Conservation (phyloP, 441 rosid species). For the Adansonia rubrostipa region DNA sequence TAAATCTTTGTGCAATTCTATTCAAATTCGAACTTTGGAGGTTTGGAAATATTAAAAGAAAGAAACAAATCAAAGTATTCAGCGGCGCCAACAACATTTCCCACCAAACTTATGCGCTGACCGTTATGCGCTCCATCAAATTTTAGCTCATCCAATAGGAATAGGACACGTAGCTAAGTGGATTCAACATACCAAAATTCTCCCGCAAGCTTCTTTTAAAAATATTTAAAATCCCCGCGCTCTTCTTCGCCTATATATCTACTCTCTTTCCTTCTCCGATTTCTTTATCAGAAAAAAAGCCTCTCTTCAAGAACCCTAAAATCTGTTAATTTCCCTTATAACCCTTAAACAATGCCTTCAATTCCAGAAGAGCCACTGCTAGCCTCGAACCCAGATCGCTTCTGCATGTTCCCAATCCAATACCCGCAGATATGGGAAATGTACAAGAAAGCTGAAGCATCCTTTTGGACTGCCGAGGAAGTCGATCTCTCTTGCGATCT, state of each 20-base stretch:
- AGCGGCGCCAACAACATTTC: background rate
- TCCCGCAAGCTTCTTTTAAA: conserved; percentile 46
- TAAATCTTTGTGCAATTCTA: too few relatives aligned
- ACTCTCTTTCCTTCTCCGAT: background rate
- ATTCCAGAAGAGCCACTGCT: conserved; percentile 57
- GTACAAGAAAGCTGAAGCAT: conserved; percentile 71
- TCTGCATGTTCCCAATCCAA: conserved; percentile 64
- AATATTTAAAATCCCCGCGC: conserved; percentile 37
- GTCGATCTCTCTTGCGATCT: conserved; percentile 61
- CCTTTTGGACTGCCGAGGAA: conserved; percentile 76
- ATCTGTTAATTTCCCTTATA: background rate
- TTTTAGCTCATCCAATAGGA: background rate
- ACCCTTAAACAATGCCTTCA: conserved; percentile 42
- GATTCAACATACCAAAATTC: conserved; percentile 10
- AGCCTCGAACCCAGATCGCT: conserved; percentile 51
- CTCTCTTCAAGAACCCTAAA: background rate
- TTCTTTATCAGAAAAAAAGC: background rate
- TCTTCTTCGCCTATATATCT: conserved; percentile 27
- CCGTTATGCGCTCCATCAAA: background rate
- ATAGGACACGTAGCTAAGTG: background rate
- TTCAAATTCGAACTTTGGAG: background rate
- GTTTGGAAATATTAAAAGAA: background rate
- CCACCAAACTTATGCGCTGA: background rate
- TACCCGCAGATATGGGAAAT: conserved; percentile 64
- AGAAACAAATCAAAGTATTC: background rate